Evolutionary conservation across 1,284 basidiomycete genomes (phyloP).

Genomic region (Cryptococcus floricola): DNA sequence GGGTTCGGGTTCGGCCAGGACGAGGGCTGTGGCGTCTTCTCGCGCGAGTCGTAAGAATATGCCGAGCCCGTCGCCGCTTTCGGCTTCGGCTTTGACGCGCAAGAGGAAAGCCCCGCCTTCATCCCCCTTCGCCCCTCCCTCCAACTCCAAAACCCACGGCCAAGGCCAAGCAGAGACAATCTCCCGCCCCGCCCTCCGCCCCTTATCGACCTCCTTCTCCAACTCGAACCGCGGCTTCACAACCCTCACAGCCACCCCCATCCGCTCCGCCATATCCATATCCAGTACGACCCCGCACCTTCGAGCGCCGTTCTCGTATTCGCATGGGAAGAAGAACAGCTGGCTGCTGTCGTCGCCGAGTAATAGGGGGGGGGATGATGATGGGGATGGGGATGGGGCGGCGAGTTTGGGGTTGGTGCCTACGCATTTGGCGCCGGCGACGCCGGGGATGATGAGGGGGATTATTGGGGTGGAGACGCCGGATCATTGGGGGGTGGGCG

Average conservation of each 20-base stretch:
- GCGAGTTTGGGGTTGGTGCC: slow-evolving; percentile 14
- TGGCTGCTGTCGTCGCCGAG: slow-evolving; percentile 17
- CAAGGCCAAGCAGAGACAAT: neutral
- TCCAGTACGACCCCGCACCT: neutral
- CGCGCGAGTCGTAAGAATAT: slow-evolving; percentile 2
- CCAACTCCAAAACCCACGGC: neutral
- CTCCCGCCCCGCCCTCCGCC: slow-evolving; percentile 1
- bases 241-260: neutral
- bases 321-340: slow-evolving; percentile 5
- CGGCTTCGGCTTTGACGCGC: neutral
- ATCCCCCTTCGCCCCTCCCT: slow-evolving; percentile 2
- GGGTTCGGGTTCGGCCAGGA: neutral
- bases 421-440: slow-evolving; percentile 16
- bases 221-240: neutral
- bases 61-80: slow-evolving; percentile 14
- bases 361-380: neutral
- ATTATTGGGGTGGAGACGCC: slow-evolving; percentile 17
- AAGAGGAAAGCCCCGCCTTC: slow-evolving; percentile 13
- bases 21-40: neutral
- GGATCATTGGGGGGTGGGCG: neutral
- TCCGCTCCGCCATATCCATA: neutral
- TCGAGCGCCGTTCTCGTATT: slow-evolving; percentile 1
- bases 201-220: neutral
- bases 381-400: slow-evolving; percentile 10
- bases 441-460: slow-evolving; percentile 15